These are phyloP conservation scores for Hypoxylon lenormandii DNA, from an alignment of 495 filamentous ascomycete species.

Conservation along the genomic window DNA sequence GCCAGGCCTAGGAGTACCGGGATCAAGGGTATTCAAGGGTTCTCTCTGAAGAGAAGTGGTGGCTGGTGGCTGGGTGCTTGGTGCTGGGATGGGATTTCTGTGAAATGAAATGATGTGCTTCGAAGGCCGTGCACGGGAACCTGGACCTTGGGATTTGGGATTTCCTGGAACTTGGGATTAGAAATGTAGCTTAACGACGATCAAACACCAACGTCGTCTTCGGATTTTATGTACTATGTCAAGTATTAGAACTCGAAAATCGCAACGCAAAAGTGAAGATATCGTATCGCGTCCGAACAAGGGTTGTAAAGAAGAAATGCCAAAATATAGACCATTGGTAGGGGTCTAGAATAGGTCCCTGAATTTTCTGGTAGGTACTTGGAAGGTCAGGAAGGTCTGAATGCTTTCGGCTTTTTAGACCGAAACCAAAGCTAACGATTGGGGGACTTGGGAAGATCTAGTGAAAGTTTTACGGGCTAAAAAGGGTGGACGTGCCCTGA, in stretches of 20 bases:
- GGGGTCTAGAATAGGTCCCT: constrained; percentile 29
- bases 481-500: constrained; percentile 28
- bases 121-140: constrained; percentile 42
- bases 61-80: constrained; percentile 32
- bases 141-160: constrained; percentile 23
- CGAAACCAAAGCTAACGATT: constrained; percentile 7
- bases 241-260: constrained; percentile 14
- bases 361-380: constrained; percentile 11
- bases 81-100: constrained; percentile 31
- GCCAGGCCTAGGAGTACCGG: constrained; percentile 22
- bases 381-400: constrained; percentile 14
- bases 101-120: constrained; percentile 49
- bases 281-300: neutral
- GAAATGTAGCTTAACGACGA: constrained; percentile 25
- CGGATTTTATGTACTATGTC: neutral
- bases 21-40: constrained; percentile 40
- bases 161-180: constrained; percentile 5
- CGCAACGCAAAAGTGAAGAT: neutral
- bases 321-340: constrained; percentile 18
- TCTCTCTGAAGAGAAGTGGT: constrained; percentile 14
- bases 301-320: too few species aligned
- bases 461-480: constrained; percentile 32
- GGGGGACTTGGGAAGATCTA: constrained; percentile 1
- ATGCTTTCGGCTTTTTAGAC: constrained; percentile 17
- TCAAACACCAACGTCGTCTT: constrained; percentile 2